Base-by-base conservation (phyloP, 306 rosid genomes). In the Cucurbita ficifolia region DNA sequence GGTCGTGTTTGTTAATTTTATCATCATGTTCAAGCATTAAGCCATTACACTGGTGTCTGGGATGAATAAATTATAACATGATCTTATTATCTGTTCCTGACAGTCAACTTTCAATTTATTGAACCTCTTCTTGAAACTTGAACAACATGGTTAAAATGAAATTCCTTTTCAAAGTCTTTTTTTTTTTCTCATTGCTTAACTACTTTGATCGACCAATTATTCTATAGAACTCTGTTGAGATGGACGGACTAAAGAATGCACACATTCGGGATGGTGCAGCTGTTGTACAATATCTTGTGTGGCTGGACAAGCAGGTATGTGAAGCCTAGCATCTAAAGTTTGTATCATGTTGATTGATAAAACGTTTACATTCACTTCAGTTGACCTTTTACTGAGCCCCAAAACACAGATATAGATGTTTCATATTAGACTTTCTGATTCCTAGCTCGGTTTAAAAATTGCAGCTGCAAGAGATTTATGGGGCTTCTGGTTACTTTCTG, bases 241-340 rank as follows among this genome's bases (percentile, higher is more conserved):
- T 95, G 92, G 92, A 91, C 54, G 97, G 99, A 72, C 82, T 95
- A 72, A 89, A 70, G 82, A 85, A 81, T 39, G 87, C 99, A 21
- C 97, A 95, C 76, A 24, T 95, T 80, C 90, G 99, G 64, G 99
- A 95, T 79, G 99, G 99, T 72, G 97, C 89, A 67, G 99, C 99
- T 16, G 89, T 95, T 59, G 97, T 89, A 73, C 99, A 95, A 74
- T 95, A 85, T 83, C 96, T 91, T 88, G 90, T 85, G 48, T 95
- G 99, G 99, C 81, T 95, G 81, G 97, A 95, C 82, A 76, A 82
- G 77, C 82, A 89, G 95, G 99, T 95, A 84, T 42, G 72, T 24
- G 22, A 76, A 46, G 16, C 36, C 75, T 22, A 21, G 72, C 57
- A 48, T 48, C 57, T 46, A 68, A 43, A 65, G 45, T 55, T 21